Base-by-base conservation (phyloP, 2,329 filamentous ascomycete genomes). In the Neofusicoccum cordaticola region DNA sequence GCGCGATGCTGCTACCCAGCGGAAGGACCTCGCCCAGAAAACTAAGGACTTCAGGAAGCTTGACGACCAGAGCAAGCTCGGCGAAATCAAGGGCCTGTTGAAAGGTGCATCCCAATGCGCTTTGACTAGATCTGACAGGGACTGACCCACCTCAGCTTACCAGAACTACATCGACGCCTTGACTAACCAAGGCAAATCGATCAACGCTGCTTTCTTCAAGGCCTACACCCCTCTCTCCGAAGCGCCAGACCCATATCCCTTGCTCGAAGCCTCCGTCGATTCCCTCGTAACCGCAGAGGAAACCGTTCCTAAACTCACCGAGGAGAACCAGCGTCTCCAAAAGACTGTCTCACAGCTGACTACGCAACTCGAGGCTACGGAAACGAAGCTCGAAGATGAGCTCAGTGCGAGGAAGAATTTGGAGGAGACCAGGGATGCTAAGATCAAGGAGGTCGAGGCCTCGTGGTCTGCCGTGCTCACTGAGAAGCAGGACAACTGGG, bases 1-100 rank as follows among this genome's bases (percentile, higher is more conserved):
- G 75, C 87, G 93, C 71, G 95, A 98, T 77, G 92, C 94, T n/a
- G 90, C 97, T 4, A 89, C 97, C 0, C 94, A 99, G 76, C 86
- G 95, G 62, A 99, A 99, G 75, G 96, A 99, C 67, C 83, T 99
- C 19, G 95, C 96, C n/a, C 93, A 97, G 75, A 98, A 97, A 83
- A 99, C 95, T 0, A 99, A 99, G 74, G 94, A 98, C 72, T 99
- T 98, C 71, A 85, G 93, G 67, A 98, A 97, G 77, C 85, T 96
- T 11, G 94, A 98, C 71, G 93, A 99, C 82, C 82, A 90, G 11
- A 87, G 86, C 64, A 99, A 98, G 78, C 80, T 99, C 62, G 83
- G 84, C 4, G 95, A 99, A 77, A 88, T 96, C 81, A 99, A 98
- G 79, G 87, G 87, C 44, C 80, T 99, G 58, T 80, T 99, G 66